Percentiles rank a stretch among this genome's conserved stretches.
phyloP scores from a whole-genome alignment of 2,329 filamentous ascomycete genomes.

The Colletotrichum tropicicola region DNA sequence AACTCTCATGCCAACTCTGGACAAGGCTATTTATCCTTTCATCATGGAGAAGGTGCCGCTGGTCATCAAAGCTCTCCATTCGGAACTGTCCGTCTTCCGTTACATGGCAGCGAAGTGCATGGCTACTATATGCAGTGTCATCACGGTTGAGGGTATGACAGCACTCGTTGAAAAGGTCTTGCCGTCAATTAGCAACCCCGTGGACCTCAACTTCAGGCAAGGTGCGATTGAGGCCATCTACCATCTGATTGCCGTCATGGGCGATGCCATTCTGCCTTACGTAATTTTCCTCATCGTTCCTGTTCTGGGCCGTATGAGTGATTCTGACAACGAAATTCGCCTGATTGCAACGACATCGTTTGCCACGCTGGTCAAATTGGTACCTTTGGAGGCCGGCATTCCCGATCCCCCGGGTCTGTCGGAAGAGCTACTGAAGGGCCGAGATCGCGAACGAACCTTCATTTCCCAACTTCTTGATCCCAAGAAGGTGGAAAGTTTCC shows the following conservation, averaged over 20 bases:
- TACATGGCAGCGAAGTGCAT: slow-evolving; percentile 98
- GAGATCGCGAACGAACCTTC: slow-evolving; percentile 94
- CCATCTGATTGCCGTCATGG: slow-evolving; percentile 98
- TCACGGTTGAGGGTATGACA: slow-evolving; percentile 94
- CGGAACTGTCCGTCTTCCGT: slow-evolving; percentile 87
- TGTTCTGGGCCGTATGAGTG: slow-evolving; percentile 96
- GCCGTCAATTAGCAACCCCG: slow-evolving; percentile 88
- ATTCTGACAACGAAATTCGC: slow-evolving; percentile 95
- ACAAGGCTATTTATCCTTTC: slow-evolving; percentile 79
- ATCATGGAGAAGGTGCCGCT: slow-evolving; percentile 85
- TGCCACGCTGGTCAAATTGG: slow-evolving; percentile 94
- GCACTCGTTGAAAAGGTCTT: slow-evolving; percentile 93
- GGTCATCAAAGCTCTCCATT: slow-evolving; percentile 88
- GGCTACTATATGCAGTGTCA: slow-evolving; percentile 96
- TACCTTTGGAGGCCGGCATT: slow-evolving; percentile 95
- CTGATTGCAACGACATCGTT: slow-evolving; percentile 96
- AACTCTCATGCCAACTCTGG: slow-evolving; percentile 90
- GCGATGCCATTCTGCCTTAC: slow-evolving; percentile 93
- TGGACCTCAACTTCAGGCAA: slow-evolving; percentile 89
- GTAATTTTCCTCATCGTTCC: slow-evolving; percentile 99
- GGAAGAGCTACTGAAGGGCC: slow-evolving; percentile 84
- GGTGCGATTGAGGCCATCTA: slow-evolving; percentile 96
- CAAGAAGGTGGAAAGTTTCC: slow-evolving; percentile 94
- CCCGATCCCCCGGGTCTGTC: slow-evolving; percentile 95
- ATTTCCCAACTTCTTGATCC: slow-evolving; percentile 96